These are phyloP conservation scores for Irpex lacteus DNA, from an alignment of 1,284 basidiomycete species.

Conservation along the genomic window DNA sequence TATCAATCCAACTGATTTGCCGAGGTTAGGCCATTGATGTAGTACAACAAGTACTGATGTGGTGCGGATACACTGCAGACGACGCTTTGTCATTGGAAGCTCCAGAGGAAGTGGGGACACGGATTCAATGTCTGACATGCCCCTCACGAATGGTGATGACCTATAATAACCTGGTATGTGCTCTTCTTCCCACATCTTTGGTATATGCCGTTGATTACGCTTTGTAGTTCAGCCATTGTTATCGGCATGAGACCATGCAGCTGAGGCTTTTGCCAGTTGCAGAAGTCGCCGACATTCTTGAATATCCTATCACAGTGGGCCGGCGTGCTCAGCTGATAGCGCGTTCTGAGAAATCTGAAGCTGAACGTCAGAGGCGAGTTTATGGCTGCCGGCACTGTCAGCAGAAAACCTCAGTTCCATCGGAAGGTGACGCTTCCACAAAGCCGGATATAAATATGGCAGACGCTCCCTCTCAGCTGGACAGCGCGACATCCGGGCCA, in stretches of 20 bases:
- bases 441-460: not conserved
- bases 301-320: constrained; percentile 31
- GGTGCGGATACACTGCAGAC: constrained; percentile 32
- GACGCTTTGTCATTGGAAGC: constrained; percentile 22
- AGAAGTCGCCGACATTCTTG: constrained; percentile 21
- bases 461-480: not conserved
- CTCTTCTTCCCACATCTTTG: constrained; percentile 1
- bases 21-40: constrained; percentile 40
- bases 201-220: constrained; percentile 5
- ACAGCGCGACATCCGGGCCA: not conserved
- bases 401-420: not conserved
- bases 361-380: constrained; percentile 30
- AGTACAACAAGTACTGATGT: constrained; percentile 35
- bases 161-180: constrained; percentile 46
- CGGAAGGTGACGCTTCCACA: not conserved
- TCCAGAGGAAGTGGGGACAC: constrained; percentile 27
- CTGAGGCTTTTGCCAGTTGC: constrained; percentile 32
- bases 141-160: constrained; percentile 48
- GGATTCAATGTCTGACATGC: constrained; percentile 52
- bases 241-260: constrained; percentile 56
- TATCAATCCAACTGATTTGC: not conserved
- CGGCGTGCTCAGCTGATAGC: constrained; percentile 30
- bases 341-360: constrained; percentile 18
- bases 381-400: constrained; percentile 60
- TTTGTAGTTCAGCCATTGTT: constrained; percentile 54